Conservation (phyloP, 306 rosid species). For the Lablab purpureus region DNA sequence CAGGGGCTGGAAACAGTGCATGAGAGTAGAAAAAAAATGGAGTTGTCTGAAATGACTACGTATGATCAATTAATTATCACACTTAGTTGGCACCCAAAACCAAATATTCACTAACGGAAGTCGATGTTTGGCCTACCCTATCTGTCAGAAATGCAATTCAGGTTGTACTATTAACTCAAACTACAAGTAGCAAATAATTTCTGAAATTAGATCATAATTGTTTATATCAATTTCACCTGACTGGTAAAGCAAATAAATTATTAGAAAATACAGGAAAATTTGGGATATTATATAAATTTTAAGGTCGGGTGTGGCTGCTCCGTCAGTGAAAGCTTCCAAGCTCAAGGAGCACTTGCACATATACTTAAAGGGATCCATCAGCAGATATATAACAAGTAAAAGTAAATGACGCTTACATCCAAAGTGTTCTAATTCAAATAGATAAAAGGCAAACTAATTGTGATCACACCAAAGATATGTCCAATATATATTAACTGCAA, state of each 20-base stretch:
- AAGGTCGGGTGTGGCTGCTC: not conserved
- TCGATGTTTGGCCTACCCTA: not conserved
- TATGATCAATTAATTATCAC: too few relatives aligned
- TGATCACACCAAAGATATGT: not conserved
- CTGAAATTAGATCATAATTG: not conserved
- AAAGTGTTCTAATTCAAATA: slow-evolving; percentile 30
- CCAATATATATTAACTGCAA: slow-evolving; percentile 9
- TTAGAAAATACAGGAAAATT: not conserved
- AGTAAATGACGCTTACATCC: slow-evolving; percentile 14
- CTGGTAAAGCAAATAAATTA: not conserved
- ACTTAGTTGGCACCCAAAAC: too few relatives aligned
- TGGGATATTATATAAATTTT: slow-evolving; percentile 9
- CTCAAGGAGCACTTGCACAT: not conserved
- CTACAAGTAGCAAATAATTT: not conserved
- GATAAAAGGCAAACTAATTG: slow-evolving; percentile 14
- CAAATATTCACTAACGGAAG: not conserved
- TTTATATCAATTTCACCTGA: not conserved
- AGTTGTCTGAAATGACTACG: not conserved
- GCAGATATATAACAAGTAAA: not conserved
- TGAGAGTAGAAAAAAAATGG: not conserved
- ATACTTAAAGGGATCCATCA: not conserved
- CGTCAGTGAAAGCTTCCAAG: not conserved
- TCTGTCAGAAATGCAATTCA: not conserved
- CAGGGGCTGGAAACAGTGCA: not conserved
- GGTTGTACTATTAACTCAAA: not conserved